Conservation (phyloP, 768 basidiomycete genomes). For the Leccinum arenicola region DNA sequence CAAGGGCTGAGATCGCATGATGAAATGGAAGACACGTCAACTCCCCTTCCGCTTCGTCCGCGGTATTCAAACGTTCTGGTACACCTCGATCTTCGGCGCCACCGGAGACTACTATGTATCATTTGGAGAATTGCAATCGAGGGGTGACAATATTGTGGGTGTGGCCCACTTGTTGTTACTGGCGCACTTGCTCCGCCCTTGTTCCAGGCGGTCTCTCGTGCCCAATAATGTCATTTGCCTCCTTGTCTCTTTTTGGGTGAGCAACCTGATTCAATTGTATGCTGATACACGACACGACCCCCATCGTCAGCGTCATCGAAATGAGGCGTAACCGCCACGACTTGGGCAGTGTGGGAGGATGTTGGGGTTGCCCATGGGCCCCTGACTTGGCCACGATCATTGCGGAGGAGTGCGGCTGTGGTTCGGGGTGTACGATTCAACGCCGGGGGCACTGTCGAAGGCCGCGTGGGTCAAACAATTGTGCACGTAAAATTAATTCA, state of each 20-base stretch:
- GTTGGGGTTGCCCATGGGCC: background rate
- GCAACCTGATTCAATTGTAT: background rate
- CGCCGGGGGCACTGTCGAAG: background rate
- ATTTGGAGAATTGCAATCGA: background rate
- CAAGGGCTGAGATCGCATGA: conserved; percentile 8
- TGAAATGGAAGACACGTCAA: conserved; percentile 18
- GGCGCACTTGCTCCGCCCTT: conserved; percentile 7
- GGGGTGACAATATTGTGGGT: background rate
- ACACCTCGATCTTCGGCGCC: conserved; percentile 1
- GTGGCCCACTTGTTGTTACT: too few species aligned
- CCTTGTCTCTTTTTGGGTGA: conserved; percentile 1
- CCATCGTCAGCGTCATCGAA: background rate
- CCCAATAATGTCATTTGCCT: conserved; percentile 12
- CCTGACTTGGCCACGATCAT: conserved; percentile 24
- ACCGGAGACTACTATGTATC: conserved; percentile 2
- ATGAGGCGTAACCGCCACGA: background rate
- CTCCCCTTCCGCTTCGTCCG: conserved; percentile 15
- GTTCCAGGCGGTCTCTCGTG: conserved; percentile 3
- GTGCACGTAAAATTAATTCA: background rate
- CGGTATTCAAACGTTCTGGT: conserved; percentile 8
- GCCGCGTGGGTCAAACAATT: background rate
- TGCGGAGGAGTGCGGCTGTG: conserved; percentile 9
- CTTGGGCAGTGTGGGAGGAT: background rate
- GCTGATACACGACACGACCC: background rate
- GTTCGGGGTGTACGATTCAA: background rate